phyloP scores from a whole-genome alignment of 345 rosid species.

The Kernera saxatilis region DNA sequence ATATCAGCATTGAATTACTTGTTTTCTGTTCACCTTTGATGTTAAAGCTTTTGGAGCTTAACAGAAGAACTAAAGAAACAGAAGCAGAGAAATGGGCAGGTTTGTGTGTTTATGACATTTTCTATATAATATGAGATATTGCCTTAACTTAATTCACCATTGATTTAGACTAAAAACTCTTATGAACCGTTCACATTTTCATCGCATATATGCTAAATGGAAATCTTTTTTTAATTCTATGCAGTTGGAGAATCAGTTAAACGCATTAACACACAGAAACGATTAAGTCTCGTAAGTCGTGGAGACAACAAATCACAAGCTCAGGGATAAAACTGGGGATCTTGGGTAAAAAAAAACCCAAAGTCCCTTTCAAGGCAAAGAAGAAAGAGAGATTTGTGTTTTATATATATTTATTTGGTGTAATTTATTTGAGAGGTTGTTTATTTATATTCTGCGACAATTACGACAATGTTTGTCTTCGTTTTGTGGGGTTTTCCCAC shows the following conservation, averaged over 20 bases:
- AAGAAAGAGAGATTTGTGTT: conserved; percentile 18
- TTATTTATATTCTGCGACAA: background rate
- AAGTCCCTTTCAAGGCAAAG: conserved; percentile 7
- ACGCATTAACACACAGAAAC: conserved; percentile 36
- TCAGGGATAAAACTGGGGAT: conserved; percentile 4
- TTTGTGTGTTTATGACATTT: conserved; percentile 24
- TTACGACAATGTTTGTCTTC: background rate
- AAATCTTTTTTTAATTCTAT: background rate
- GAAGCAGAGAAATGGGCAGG: conserved; percentile 69
- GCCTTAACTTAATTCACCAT: background rate
- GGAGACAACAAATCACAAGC: conserved; percentile 6
- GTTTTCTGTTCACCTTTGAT: conserved; percentile 25
- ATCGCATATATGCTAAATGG: background rate
- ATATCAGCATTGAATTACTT: background rate
- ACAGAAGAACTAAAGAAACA: conserved; percentile 78
- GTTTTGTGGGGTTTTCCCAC: conserved; percentile 1
- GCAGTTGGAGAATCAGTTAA: conserved; percentile 76
- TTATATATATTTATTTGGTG: conserved; percentile 17
- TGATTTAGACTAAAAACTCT: background rate
- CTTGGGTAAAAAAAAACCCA: background rate
- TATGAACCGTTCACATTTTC: background rate
- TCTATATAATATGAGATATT: conserved; percentile 3
- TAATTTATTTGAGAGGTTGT: conserved; percentile 27
- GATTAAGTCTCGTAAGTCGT: conserved; percentile 34
- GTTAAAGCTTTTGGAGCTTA: conserved; percentile 47